These are phyloP conservation scores for Ascochyta viciae-villosae DNA, from an alignment of 2,329 filamentous ascomycete genomes.

Conservation along the genomic window DNA sequence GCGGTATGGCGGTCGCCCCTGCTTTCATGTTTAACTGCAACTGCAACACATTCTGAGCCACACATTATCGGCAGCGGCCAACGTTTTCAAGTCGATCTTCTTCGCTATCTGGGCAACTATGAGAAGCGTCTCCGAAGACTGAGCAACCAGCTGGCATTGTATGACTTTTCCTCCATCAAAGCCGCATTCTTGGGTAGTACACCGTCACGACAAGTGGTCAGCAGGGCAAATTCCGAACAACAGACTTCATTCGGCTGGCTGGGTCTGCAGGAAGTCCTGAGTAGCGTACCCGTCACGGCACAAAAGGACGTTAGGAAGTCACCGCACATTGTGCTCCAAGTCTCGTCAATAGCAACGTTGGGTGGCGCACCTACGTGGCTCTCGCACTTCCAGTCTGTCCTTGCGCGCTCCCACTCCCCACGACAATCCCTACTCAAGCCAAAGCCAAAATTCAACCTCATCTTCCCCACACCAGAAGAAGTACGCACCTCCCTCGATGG, in stretches of 20 bases:
- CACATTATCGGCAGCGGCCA: conserved; percentile 64
- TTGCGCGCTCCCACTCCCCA: conserved; percentile 18
- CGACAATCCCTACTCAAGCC: conserved; percentile 37
- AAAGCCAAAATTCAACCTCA: conserved; percentile 68
- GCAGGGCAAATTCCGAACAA: conserved; percentile 50
- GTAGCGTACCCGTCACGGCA: conserved; percentile 51
- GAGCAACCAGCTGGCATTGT: conserved; percentile 62
- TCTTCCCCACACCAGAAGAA: conserved; percentile 83
- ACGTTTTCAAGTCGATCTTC: conserved; percentile 77
- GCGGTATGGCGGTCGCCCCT: conserved; percentile 79
- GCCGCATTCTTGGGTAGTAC: conserved; percentile 81
- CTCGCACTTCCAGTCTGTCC: conserved; percentile 57
- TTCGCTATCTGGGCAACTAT: conserved; percentile 76
- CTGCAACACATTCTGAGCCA: conserved; percentile 9
- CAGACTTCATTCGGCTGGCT: conserved; percentile 78
- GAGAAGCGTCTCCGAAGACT: conserved; percentile 65
- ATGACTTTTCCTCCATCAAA: conserved; percentile 74
- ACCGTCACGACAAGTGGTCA: conserved; percentile 69
- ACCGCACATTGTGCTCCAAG: conserved; percentile 62
- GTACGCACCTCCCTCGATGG: conserved; percentile 79
- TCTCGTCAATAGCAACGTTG: conserved; percentile 84
- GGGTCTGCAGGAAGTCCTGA: conserved; percentile 67
- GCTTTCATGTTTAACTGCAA: conserved; percentile 59
- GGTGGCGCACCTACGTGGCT: conserved; percentile 77
- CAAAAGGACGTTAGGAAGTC: conserved; percentile 37